Evolutionary conservation across 768 basidiomycete species (phyloP), one percentile per base, ranked within the genome.

Genomic region (Paxillus ammoniavirescens): DNA sequence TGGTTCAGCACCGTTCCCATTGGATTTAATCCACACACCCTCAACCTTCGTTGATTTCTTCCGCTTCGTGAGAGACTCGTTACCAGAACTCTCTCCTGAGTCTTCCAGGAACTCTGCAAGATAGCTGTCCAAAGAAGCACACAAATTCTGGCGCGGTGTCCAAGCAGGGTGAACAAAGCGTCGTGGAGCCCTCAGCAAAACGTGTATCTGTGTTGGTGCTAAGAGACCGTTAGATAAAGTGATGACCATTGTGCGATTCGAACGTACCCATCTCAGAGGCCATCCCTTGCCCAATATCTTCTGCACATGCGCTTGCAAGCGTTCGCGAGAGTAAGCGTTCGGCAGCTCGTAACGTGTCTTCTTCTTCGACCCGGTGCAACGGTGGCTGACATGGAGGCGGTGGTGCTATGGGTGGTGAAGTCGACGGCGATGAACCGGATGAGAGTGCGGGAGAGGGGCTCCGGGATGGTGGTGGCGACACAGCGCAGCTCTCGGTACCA

Each of bases 181-280:
- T 5, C 79, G 68, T 1, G 79, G 79, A 0, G 79, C 79, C 42
- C 75, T 75, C 18, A 80, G 69, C 10, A 77, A 64, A 43, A 81
- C 59, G 28, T 81, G 78, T 0, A 70, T 77, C 40, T 78, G 77
- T 0, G 79, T 80, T 8, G 79, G 73, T 8, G 73, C 79, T 80
- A 21, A 9, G 14, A 14, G 18, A 14, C 7, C n/a, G 18, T 61
- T 4, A 65, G 45, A 5, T 26, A 12, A 42, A 23, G 9, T 8
- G 3, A 36, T 8, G 40, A 37, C 4, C 17, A 3, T 15, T 3
- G 21, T 18, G 28, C 15, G 3, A 33, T 3, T 10, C 38, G 23
- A 14, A 52, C 70, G 33, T 53, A 77, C 76, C 67, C 57, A 79
- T 68, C 56, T 79, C 77, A 31, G 63, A 65, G 13, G 73, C 69